Base-by-base conservation (phyloP, 805 yeast species). In the Barnettozyma populi region DNA sequence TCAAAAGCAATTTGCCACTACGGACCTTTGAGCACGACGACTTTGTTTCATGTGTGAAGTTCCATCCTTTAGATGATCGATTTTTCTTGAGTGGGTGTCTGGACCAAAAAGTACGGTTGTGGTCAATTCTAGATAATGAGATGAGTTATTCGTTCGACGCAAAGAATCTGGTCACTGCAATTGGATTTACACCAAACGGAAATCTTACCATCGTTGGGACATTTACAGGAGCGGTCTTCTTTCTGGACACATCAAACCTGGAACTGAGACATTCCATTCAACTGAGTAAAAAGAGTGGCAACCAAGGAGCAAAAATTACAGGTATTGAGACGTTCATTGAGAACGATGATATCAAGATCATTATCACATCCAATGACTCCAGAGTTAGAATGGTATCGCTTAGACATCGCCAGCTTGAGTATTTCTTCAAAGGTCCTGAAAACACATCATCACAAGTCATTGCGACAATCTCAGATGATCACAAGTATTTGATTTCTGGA, bases 11-110 rank as follows among this genome's bases (percentile, higher is more conserved):
- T 2, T 73, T 70, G 14, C 80, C 88, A 44, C 67, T 90, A 16
- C 75, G 84, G 42, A 73, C 80, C 0, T 90, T 86, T 57, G 62
- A 65, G 11, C 90, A 88, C 60, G 75, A 80, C n/a, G 95, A 88
- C 62, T 84, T 88, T 63, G 95, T 89, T 3, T 85, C 96, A 0
- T 71, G 83, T 9, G 86, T 86, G 3, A 76, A 74, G 44, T 90
- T 90, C 63, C 96, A 87, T 59, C 95, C 94, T 1, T 69, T 69
- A 1, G 97, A 90, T 65, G 97, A 90, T 61, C 66, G 97, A 21
- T 90, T 90, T 61, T 88, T 90, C 62, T 62, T 85, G 3, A 82
- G 90, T 53, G 92, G 95, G 6, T 84, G 92, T 44, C 68, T 90
- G 52, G 96, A 89, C 58, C 83, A 84, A 49, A 71, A 76, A 20